phyloP scores from a whole-genome alignment of 176 grass and related monocot genomes.

The Lolium multiflorum region DNA sequence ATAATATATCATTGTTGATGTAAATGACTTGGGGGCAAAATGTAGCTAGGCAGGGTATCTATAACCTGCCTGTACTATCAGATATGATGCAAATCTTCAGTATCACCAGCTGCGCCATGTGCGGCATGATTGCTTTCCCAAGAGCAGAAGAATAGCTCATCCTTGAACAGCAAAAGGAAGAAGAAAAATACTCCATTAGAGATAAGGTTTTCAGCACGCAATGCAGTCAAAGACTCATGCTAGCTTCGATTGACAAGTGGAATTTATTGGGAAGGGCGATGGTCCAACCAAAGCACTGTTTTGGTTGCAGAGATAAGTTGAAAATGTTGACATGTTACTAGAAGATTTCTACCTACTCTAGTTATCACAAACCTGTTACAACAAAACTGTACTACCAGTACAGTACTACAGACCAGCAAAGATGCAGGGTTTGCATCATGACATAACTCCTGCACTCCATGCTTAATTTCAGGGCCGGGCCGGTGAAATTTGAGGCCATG shows the following conservation, averaged over 20 bases:
- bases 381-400: too few species aligned
- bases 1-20: background rate
- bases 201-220: background rate
- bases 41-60: background rate
- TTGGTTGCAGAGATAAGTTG: background rate
- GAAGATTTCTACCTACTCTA: too few species aligned
- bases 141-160: background rate
- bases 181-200: background rate
- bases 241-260: background rate
- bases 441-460: slow-evolving; percentile 9
- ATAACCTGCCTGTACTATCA: background rate
- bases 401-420: background rate
- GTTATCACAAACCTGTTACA: too few species aligned
- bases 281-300: slow-evolving; percentile 11
- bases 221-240: background rate
- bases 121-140: background rate
- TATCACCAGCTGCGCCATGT: too few species aligned
- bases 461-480: background rate
- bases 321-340: slow-evolving; percentile 7
- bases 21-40: background rate
- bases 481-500: too few species aligned
- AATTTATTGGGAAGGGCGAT: background rate
- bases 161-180: background rate
- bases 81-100: background rate
- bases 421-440: slow-evolving; percentile 7